A percentile compares a stretch with the other conserved stretches of the same genome.
These are phyloP conservation scores for Aspergillus fumigatus DNA, from an alignment of 2,329 filamentous ascomycete species.

Conservation along the genomic window DNA sequence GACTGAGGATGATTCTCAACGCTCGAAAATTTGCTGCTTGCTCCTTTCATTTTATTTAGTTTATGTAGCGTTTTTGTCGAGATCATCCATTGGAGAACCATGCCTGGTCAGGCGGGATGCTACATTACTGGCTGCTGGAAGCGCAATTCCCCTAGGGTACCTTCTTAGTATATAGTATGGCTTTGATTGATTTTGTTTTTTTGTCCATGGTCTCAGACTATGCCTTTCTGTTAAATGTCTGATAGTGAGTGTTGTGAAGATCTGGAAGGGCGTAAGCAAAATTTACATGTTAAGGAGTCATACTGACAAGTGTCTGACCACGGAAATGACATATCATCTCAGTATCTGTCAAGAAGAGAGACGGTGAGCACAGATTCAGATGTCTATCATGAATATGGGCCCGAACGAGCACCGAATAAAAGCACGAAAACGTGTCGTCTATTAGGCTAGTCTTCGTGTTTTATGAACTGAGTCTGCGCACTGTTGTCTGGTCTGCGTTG, in stretches of 20 bases:
- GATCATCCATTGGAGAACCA: not conserved
- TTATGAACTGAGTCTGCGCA: not conserved
- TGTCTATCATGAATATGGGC: not conserved
- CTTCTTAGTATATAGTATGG: not conserved
- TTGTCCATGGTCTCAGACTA: not conserved
- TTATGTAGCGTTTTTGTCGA: not conserved
- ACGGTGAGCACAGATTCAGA: not conserved
- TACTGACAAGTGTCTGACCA: not conserved
- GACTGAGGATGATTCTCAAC: not conserved
- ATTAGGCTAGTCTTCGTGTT: not conserved
- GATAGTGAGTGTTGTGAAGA: not conserved
- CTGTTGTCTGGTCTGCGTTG: not conserved
- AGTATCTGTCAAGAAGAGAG: not conserved
- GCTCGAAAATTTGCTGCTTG: not conserved
- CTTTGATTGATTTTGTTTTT: not conserved
- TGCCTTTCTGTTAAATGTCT: not conserved
- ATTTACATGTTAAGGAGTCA: not conserved
- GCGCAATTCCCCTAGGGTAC: not conserved
- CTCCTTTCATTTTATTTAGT: not conserved
- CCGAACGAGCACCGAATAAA: not conserved
- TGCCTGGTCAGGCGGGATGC: not conserved
- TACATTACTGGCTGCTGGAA: not conserved
- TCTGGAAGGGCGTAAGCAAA: not conserved
- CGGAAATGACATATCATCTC: not conserved
- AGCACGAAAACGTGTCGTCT: not conserved